Evolutionary conservation across 2,329 filamentous ascomycete genomes (phyloP).

Genomic region (Dactylonectria macrodidyma): DNA sequence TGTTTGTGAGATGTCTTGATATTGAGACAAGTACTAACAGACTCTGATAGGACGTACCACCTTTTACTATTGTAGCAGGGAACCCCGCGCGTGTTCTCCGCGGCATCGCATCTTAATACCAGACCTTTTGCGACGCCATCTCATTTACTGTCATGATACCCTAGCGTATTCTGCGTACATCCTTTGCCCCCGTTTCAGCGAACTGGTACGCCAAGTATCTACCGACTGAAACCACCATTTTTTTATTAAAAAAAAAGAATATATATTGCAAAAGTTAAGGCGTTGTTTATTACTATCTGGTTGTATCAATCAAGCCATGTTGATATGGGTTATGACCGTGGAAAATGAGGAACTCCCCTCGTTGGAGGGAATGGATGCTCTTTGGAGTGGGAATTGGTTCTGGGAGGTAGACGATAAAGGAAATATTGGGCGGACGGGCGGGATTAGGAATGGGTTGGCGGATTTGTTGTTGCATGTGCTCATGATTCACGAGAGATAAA

Average conservation of each 20-base stretch:
- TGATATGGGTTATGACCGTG: slow-evolving; percentile 25
- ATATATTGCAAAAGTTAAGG: slow-evolving; percentile 35
- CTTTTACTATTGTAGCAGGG: slow-evolving; percentile 78
- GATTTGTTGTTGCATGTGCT: slow-evolving; percentile 42
- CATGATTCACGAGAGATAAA: slow-evolving; percentile 51
- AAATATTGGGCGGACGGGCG: slow-evolving; percentile 27
- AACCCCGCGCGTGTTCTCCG: slow-evolving; percentile 75
- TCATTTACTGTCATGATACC: slow-evolving; percentile 52
- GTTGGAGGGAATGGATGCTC: slow-evolving; percentile 25
- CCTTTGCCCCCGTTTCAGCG: slow-evolving; percentile 27
- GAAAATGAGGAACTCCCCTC: slow-evolving; percentile 38
- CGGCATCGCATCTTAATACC: slow-evolving; percentile 51
- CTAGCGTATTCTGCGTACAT: slow-evolving; percentile 47
- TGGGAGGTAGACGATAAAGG: slow-evolving; percentile 32
- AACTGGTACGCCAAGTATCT: not conserved
- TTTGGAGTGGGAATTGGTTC: slow-evolving; percentile 22
- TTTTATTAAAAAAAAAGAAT: slow-evolving; percentile 11
- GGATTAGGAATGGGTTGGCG: slow-evolving; percentile 37
- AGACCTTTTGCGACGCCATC: slow-evolving; percentile 30
- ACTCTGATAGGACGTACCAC: slow-evolving; percentile 69
- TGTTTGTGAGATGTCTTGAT: slow-evolving; percentile 39
- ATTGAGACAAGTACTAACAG: slow-evolving; percentile 37
- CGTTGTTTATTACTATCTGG: slow-evolving; percentile 35
- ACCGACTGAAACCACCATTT: slow-evolving; percentile 8
- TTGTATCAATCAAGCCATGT: slow-evolving; percentile 19